Base-by-base conservation (phyloP, 1,139 yeast species). In the Arxiozyma bovina region DNA sequence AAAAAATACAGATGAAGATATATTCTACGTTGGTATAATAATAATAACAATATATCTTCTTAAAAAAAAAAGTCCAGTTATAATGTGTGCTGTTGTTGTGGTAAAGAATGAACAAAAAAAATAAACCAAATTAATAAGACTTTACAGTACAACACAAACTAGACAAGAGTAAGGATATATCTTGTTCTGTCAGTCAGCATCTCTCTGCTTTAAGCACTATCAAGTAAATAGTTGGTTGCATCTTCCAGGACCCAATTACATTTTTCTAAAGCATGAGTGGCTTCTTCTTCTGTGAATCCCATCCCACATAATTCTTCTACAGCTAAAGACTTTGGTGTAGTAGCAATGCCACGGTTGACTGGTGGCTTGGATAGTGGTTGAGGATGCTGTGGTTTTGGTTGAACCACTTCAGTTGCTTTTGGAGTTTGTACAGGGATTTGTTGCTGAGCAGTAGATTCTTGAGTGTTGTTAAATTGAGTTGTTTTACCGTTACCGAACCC, bases 151-250 rank as follows among this genome's bases (percentile, higher is more conserved):
- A 27, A 8, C 11, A 27, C 5, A 6, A 27, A 7, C 30, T 6
- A 7, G 5, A 27, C 30, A 27, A 2, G 9, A 6, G 2, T 27
- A 27, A n/a, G n/a, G 5, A 27, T 7, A 27, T 11, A 5, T 34
- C 6, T 34, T 12, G 40, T 34, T 34, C 40, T 15, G 11, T 9
- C 40, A 34, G 6, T 34, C n/a, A 34, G 11, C 12, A n/a, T 34
- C 40, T 6, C 40, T 34, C n/a, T 34, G 12, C n/a, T 15, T 34
- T 54, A 67, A 40, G 86, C 86, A 60, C 80, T 77, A 66, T 90
- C 97, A 63, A 90, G 75, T 61, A 91, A 74, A 64, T 77, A 83
- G 68, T 91, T 90, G 11, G 96, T 87, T 25, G 97, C 96, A 54
- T 85, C 85, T 59, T 85, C 91, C 53, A 90, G 72, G 64, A 87